These are phyloP conservation scores for Penicillium turbatum DNA, from an alignment of 495 filamentous ascomycete genomes.

Conservation along the genomic window DNA sequence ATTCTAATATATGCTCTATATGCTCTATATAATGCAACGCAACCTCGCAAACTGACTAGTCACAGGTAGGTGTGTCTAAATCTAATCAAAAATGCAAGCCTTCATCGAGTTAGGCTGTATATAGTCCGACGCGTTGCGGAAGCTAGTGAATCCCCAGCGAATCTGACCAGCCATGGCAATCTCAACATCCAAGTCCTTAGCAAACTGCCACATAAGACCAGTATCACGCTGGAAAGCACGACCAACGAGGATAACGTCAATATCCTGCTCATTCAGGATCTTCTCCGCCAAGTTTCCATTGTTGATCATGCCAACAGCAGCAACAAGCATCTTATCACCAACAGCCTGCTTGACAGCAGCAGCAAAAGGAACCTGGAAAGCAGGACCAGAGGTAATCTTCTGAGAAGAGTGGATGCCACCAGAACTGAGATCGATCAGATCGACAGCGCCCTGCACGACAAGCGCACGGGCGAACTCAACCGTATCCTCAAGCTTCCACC, in stretches of 20 bases:
- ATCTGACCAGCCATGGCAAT: conserved; percentile 65
- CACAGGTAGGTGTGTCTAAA: conserved; percentile 6
- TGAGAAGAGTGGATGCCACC: conserved; percentile 59
- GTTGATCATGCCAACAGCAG: conserved; percentile 62
- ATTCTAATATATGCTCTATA: background rate
- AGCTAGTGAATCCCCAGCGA: conserved; percentile 50
- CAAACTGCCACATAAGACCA: conserved; percentile 62
- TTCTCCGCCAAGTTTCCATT: conserved; percentile 54
- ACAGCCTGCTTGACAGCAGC: conserved; percentile 59
- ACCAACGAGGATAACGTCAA: conserved; percentile 61
- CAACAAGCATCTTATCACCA: conserved; percentile 55
- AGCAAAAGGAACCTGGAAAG: conserved; percentile 65
- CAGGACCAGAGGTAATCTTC: conserved; percentile 52
- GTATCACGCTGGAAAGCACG: conserved; percentile 69
- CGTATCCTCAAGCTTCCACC: conserved; percentile 56
- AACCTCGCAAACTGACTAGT: background rate
- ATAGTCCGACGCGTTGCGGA: conserved; percentile 34
- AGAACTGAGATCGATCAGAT: conserved; percentile 61
- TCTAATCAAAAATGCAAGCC: conserved; percentile 33
- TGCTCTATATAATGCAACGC: conserved; percentile 1
- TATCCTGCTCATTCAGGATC: conserved; percentile 50
- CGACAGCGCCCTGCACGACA: conserved; percentile 52
- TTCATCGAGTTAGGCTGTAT: conserved; percentile 39
- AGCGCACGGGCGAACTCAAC: conserved; percentile 52
- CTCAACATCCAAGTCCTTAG: conserved; percentile 60